These are phyloP conservation scores for Leccinellum luteum DNA, from an alignment of 768 basidiomycete genomes.

Conservation along the genomic window DNA sequence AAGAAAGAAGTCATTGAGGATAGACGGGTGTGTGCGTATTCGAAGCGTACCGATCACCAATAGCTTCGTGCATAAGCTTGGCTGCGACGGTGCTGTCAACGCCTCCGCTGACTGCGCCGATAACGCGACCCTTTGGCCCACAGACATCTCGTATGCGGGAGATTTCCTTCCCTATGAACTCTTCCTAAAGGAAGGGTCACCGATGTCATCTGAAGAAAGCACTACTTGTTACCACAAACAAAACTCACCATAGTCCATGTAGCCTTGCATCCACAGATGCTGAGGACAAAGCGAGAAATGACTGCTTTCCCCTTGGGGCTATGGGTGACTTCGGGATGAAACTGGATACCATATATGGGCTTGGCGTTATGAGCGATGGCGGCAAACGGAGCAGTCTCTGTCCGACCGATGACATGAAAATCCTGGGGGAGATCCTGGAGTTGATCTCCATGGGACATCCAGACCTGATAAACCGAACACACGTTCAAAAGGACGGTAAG, in stretches of 20 bases:
- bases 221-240: conserved; percentile 3
- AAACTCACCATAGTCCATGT: conserved; percentile 90
- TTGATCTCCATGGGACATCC: conserved; percentile 99
- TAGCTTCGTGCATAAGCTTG: conserved; percentile 99
- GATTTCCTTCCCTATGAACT: conserved; percentile 97
- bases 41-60: conserved; percentile 79
- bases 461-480: conserved; percentile 64
- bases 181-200: conserved; percentile 56
- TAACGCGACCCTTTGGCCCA: conserved; percentile 91
- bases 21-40: background rate
- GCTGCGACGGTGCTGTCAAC: conserved; percentile 98
- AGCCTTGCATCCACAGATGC: conserved; percentile 75
- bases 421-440: conserved; percentile 74
- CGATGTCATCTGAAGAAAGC: background rate
- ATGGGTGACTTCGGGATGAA: conserved; percentile 98
- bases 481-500: background rate
- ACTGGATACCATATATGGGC: conserved; percentile 94
- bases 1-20: background rate
- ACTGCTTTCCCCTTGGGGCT: conserved; percentile 87
- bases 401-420: conserved; percentile 88
- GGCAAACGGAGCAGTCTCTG: conserved; percentile 84
- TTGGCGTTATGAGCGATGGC: conserved; percentile 90
- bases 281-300: conserved; percentile 78
- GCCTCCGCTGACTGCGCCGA: conserved; percentile 96
- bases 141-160: conserved; percentile 91